Percentiles rank a stretch among this genome's conserved stretches.
phyloP scores from a whole-genome alignment of 2,329 filamentous ascomycete species.

The Thielaviopsis ethacetica region DNA sequence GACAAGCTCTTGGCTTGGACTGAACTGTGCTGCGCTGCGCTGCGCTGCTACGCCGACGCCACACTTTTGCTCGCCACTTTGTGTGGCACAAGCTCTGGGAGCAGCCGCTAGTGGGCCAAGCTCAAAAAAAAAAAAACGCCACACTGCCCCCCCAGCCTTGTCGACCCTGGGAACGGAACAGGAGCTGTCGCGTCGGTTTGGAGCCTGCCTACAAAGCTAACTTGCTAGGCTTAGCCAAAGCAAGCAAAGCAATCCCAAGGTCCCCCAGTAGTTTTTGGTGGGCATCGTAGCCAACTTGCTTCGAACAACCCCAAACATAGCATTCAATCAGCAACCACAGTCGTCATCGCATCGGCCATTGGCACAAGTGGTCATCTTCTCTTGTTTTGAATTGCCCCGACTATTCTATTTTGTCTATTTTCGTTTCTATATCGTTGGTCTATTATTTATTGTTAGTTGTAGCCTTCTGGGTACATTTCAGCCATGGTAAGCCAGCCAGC shows the following conservation, averaged over 20 bases:
- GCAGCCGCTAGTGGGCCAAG: not conserved
- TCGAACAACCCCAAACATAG: not conserved
- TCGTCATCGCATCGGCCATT: not conserved
- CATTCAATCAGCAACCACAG: not conserved
- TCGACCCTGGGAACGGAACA: not conserved
- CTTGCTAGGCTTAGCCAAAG: not conserved
- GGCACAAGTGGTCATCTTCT: not conserved
- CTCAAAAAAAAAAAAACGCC: not conserved
- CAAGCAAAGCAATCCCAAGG: not conserved
- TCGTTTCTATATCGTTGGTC: not conserved
- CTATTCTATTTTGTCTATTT: not conserved
- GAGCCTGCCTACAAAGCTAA: not conserved
- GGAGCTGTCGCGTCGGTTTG: not conserved
- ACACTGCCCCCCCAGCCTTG: not conserved
- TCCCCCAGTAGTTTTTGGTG: not conserved
- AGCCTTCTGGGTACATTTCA: not conserved
- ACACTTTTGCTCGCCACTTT: not conserved
- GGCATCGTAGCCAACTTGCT: not conserved
- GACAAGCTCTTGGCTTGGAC: no score
- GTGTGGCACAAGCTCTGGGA: not conserved
- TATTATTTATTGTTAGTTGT: not conserved
- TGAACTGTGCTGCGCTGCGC: no score
- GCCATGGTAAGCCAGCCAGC: constrained; percentile 1
- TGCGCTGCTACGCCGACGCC: not conserved
- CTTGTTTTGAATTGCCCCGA: no score